phyloP scores from a whole-genome alignment of 306 rosid genomes.

The Leucaena leucocephala region DNA sequence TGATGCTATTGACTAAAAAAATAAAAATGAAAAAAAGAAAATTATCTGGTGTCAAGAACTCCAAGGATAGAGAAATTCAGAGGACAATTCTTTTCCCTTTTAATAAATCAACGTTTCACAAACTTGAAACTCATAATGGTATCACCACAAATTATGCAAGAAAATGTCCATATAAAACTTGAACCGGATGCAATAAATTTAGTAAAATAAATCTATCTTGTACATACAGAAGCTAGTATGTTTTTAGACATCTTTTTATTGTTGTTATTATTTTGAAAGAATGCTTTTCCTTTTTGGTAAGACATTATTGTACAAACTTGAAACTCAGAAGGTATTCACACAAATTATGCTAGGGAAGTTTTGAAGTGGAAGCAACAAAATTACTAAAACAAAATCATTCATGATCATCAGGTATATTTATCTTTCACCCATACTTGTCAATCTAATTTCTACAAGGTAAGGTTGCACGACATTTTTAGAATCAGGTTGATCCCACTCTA shows the following conservation, averaged over 20 bases:
- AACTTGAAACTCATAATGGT: neutral
- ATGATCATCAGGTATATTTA: neutral
- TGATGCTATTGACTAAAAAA: neutral
- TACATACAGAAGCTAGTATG: neutral
- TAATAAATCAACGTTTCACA: neutral
- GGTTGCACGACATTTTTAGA: neutral
- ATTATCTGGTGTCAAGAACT: neutral
- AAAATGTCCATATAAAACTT: neutral
- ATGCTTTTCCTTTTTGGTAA: neutral
- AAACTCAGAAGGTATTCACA: neutral
- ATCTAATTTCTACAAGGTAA: neutral
- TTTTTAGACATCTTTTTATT: neutral
- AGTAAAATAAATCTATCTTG: neutral
- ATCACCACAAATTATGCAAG: neutral
- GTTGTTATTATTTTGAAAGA: neutral
- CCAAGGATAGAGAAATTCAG: neutral
- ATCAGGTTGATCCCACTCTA: constrained; percentile 3
- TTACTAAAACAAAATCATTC: neutral
- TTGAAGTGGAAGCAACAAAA: neutral
- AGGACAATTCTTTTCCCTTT: neutral
- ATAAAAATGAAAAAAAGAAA: too few species aligned
- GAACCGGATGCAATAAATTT: neutral
- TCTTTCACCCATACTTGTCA: neutral
- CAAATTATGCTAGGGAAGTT: neutral
- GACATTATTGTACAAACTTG: neutral